Evolutionary conservation across 2,329 filamentous ascomycete genomes (phyloP), one percentile per base, ranked within the genome.

Genomic region (Knufia petricola): DNA sequence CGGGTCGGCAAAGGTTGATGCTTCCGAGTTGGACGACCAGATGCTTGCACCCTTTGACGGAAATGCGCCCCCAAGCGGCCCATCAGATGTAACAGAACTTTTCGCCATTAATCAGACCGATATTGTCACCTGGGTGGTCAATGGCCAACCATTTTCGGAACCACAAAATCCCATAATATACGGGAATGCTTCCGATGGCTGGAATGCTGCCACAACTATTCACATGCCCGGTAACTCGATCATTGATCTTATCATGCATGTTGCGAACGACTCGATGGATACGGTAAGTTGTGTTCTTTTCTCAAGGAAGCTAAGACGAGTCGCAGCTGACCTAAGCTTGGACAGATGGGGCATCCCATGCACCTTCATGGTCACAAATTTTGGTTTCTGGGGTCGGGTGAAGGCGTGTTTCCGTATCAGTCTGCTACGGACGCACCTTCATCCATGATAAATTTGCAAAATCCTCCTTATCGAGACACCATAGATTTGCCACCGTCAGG

Each of bases 381-480:
- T 38, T 59, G 51, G 45, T 39, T 59, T 19, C 54, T 60, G 19
- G 58, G 52, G 12, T n/a, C 48, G 3, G 52, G 52, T 12, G 31
- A 17, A 17, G 52, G 52, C 20, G 37, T 39, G 9, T 55, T 53
- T 43, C 44, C 51, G 19, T 48, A 46, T 9, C 23, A 34, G 10
- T 50, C 49, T 50, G 49, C 48, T 20, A 48, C 43, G 12, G 49
- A 47, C 19, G 49, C 49, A 37, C 49, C 49, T 48, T 50, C 52
- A 23, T 26, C 49, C 8, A 50, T 50, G 44, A 42, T 50, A 19
- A 50, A 50, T 36, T 37, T 50, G 4, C 31, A 42, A 8, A 68
- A 68, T 43, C 67, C 67, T 1, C 55, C 64, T 1, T 59, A 66
- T 15, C 56, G 67, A 15, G 67, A 70, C 51, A 62, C 63, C 3